Evolutionary conservation across 108 stramenopile genomes (phyloP).

Genomic region (Cafeteria roenbergensis): DNA sequence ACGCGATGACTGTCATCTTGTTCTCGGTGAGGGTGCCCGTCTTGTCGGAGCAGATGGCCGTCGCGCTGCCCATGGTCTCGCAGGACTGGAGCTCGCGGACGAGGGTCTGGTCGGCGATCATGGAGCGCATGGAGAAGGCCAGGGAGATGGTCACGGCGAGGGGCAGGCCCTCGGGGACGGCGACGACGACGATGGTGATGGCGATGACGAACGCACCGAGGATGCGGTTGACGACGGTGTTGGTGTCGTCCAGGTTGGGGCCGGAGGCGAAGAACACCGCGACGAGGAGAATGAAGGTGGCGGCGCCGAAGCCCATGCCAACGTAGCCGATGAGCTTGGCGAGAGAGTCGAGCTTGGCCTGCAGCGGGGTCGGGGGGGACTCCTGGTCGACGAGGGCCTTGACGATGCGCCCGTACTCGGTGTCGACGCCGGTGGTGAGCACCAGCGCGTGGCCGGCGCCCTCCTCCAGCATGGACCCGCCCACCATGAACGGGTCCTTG

Average conservation of each 20-base stretch:
- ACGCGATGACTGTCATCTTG: constrained; percentile 63
- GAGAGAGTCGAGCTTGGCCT: constrained; percentile 61
- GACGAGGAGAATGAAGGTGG: constrained; percentile 61
- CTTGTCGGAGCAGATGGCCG: constrained; percentile 95
- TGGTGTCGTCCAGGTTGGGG: constrained; percentile 22
- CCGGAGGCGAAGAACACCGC: constrained; percentile 53
- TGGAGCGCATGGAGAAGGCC: constrained; percentile 70
- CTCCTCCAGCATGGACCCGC: constrained; percentile 50
- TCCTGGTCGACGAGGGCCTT: constrained; percentile 38
- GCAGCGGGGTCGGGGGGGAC: constrained; percentile 13
- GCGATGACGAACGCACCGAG: constrained; percentile 88
- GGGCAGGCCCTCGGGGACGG: constrained; percentile 94
- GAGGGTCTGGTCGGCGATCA: constrained; percentile 83
- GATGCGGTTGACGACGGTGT: constrained; percentile 39
- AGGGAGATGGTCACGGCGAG: constrained; percentile 85
- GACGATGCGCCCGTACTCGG: constrained; percentile 58
- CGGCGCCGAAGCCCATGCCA: constrained; percentile 53
- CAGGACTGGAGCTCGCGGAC: constrained; percentile 88
- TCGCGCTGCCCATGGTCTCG: constrained; percentile 98
- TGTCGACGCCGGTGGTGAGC: constrained; percentile 57
- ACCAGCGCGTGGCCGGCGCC: constrained; percentile 52
- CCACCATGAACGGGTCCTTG: constrained; percentile 51
- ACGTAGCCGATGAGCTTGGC: constrained; percentile 68
- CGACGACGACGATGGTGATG: constrained; percentile 83
- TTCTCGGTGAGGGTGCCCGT: constrained; percentile 70